A percentile compares a stretch with the other conserved stretches of the same genome.
These are phyloP conservation scores for Aegilops umbellulata DNA, from an alignment of 176 grass and related monocot species.

Conservation along the genomic window DNA sequence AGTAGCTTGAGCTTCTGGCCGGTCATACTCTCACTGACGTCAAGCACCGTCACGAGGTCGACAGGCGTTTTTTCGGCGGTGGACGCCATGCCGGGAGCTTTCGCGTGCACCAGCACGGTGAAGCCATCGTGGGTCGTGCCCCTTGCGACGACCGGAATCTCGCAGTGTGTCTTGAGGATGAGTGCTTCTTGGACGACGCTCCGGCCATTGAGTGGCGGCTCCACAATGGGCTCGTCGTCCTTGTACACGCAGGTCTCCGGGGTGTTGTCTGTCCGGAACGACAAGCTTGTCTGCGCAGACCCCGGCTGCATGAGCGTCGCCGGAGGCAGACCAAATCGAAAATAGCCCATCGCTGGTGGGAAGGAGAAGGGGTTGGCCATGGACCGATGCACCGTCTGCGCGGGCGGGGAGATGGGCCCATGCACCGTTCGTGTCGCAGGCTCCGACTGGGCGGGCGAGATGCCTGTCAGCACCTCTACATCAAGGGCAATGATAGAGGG, in stretches of 20 bases:
- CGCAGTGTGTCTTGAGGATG: slow-evolving; percentile 42
- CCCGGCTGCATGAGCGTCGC: slow-evolving; percentile 7
- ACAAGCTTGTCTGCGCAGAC: not conserved
- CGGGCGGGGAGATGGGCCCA: not conserved
- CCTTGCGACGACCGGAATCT: slow-evolving; percentile 31
- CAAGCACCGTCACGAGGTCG: slow-evolving; percentile 81
- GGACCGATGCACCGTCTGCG: not conserved
- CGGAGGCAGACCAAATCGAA: not conserved
- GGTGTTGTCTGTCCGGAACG: not conserved
- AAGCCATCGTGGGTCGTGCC: slow-evolving; percentile 38
- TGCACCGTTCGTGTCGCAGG: not conserved
- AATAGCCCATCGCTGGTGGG: too few relatives aligned
- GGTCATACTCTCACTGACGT: slow-evolving; percentile 76
- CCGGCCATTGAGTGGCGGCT: not conserved
- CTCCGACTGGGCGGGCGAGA: not conserved
- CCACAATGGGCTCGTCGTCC: slow-evolving; percentile 35
- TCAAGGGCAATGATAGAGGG: too few relatives aligned
- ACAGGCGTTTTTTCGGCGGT: slow-evolving; percentile 4
- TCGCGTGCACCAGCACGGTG: slow-evolving; percentile 50
- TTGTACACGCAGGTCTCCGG: slow-evolving; percentile 15
- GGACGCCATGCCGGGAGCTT: slow-evolving; percentile 28
- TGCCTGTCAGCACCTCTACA: too few relatives aligned
- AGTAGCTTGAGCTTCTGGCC: slow-evolving; percentile 56
- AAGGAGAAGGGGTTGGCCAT: too few relatives aligned
- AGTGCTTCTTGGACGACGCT: not conserved